A percentile compares a stretch with the other conserved stretches of the same genome.
Conservation (phyloP, 345 rosid genomes). For the Ailanthus altissimus region DNA sequence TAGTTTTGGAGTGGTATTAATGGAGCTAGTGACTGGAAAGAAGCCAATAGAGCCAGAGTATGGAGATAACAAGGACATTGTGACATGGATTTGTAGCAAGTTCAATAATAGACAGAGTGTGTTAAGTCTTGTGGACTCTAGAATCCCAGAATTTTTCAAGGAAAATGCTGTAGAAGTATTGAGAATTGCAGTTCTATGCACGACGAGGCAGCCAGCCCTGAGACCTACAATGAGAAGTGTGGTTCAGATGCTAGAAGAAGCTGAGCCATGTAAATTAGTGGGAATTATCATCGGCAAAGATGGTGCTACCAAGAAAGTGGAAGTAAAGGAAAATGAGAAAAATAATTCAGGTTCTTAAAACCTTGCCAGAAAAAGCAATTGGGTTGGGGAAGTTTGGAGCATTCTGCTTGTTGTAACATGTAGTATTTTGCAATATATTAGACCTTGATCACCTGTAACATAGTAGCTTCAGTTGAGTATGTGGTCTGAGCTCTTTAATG, state of each 20-base stretch:
- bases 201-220: constrained; percentile 48
- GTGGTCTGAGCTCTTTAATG: background rate
- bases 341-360: background rate
- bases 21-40: constrained; percentile 88
- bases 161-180: constrained; percentile 69
- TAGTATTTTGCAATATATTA: constrained; percentile 5
- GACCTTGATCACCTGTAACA: constrained; percentile 13
- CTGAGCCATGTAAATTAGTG: constrained; percentile 64
- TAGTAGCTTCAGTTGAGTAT: background rate
- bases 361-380: background rate
- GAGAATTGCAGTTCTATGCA: constrained; percentile 73
- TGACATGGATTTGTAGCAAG: constrained; percentile 66
- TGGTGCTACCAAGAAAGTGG: constrained; percentile 31
- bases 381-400: background rate
- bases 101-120: constrained; percentile 55
- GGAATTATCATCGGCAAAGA: constrained; percentile 52
- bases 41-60: constrained; percentile 76
- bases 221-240: constrained; percentile 89
- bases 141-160: constrained; percentile 47
- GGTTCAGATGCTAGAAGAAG: constrained; percentile 84
- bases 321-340: constrained; percentile 16
- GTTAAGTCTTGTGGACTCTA: constrained; percentile 63
- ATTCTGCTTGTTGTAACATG: background rate
- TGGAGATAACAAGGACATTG: constrained; percentile 81
- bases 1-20: constrained; percentile 88